Conservation (phyloP, 441 rosid genomes). For the Manihot esculenta region DNA sequence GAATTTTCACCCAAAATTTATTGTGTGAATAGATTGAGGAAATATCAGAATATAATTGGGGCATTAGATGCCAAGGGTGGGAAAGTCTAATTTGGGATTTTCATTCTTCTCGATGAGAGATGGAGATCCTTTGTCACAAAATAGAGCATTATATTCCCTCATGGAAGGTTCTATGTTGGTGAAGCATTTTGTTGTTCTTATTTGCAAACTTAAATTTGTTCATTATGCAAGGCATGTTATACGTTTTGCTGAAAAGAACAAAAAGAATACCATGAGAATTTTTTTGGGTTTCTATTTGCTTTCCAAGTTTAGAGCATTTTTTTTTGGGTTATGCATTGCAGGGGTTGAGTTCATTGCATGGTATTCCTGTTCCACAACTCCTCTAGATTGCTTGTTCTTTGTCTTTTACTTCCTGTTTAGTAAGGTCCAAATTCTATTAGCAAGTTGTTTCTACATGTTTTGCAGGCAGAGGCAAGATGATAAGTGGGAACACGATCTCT, state of each 20-base stretch:
- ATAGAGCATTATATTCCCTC: background rate
- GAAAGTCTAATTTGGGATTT: conserved; percentile 1
- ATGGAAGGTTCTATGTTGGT: conserved; percentile 1
- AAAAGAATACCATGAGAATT: background rate
- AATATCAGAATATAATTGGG: background rate
- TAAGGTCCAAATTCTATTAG: conserved; percentile 2
- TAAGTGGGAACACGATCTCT: conserved; percentile 99
- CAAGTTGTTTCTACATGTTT: conserved; percentile 18
- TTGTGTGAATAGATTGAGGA: conserved; percentile 4
- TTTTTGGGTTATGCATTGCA: background rate
- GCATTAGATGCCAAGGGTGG: background rate
- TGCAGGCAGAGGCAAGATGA: conserved; percentile 93
- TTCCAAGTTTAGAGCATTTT: background rate
- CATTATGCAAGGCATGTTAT: background rate
- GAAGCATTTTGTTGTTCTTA: background rate
- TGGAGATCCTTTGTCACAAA: background rate
- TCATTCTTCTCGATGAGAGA: background rate
- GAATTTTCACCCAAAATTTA: background rate
- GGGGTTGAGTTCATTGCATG: background rate
- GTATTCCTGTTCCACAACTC: background rate
- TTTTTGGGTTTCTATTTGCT: background rate
- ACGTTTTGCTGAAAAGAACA: background rate
- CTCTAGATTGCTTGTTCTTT: background rate
- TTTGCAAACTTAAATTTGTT: conserved; percentile 6
- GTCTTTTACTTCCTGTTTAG: background rate